Percentiles rank a stretch among this genome's conserved stretches.
Conservation (phyloP, 192 early-diverging fungal species). For the Mortierella antarctica region DNA sequence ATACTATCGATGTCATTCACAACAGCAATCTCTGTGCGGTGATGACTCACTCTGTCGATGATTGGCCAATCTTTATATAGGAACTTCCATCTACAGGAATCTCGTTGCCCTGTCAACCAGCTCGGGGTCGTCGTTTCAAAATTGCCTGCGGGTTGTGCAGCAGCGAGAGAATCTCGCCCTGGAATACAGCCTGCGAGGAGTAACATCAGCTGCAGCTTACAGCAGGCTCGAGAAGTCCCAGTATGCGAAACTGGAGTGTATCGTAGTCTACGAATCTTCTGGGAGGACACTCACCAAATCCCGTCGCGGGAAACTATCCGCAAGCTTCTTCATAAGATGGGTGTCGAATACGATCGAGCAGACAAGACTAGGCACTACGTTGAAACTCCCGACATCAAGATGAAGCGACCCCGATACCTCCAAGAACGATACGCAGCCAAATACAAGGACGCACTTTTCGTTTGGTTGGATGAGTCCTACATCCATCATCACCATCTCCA, state of each 20-base stretch:
- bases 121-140: too few species aligned
- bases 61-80: conserved; percentile 14
- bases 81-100: too few species aligned
- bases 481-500: conserved; percentile 21
- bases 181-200: too few species aligned
- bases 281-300: neutral
- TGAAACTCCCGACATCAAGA: conserved; percentile 11
- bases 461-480: conserved; percentile 26
- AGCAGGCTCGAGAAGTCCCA: too few species aligned
- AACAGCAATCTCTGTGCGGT: conserved; percentile 17
- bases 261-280: neutral
- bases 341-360: neutral
- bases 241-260: too few species aligned
- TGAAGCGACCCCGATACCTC: conserved; percentile 4
- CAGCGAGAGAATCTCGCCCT: too few species aligned
- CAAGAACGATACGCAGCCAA: conserved; percentile 19
- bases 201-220: too few species aligned
- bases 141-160: too few species aligned
- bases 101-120: too few species aligned
- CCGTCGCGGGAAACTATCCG: neutral
- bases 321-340: neutral
- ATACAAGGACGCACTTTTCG: conserved; percentile 21
- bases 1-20: conserved; percentile 5
- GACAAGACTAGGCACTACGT: conserved; percentile 8
- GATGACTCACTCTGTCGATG: conserved; percentile 7